Conservation (phyloP, 805 yeast species). For the Schizosaccharomyces japonicus region DNA sequence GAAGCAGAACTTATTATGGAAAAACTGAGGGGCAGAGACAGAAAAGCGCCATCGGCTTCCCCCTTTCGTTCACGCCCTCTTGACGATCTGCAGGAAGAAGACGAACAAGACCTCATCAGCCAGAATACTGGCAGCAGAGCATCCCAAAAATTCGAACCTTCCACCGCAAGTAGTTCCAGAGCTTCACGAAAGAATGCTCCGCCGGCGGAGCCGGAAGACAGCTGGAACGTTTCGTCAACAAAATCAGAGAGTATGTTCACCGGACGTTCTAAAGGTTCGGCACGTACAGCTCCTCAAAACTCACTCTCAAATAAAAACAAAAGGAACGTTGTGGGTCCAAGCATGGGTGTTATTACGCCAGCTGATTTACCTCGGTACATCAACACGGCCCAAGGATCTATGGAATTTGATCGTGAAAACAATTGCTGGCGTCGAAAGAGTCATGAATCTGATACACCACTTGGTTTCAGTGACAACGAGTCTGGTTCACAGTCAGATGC, state of each 20-base stretch:
- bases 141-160: too few relatives aligned
- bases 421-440: conserved; percentile 9
- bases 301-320: too few relatives aligned
- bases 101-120: conserved; percentile 2
- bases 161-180: too few relatives aligned
- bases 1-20: not conserved
- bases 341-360: not conserved
- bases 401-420: conserved; percentile 11
- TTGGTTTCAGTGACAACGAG: not conserved
- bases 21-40: not conserved
- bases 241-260: too few relatives aligned
- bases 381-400: conserved; percentile 9
- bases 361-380: not conserved
- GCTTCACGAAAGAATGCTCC: too few relatives aligned
- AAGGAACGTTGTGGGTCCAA: too few relatives aligned
- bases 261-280: too few relatives aligned
- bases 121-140: too few relatives aligned
- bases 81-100: not conserved
- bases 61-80: not conserved
- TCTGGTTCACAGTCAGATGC: too few relatives aligned
- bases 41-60: not conserved
- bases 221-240: too few relatives aligned
- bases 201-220: too few relatives aligned
- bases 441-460: conserved; percentile 3
- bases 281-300: too few relatives aligned